Base-by-base conservation (phyloP, 768 basidiomycete species). In the Grammothele lineata region DNA sequence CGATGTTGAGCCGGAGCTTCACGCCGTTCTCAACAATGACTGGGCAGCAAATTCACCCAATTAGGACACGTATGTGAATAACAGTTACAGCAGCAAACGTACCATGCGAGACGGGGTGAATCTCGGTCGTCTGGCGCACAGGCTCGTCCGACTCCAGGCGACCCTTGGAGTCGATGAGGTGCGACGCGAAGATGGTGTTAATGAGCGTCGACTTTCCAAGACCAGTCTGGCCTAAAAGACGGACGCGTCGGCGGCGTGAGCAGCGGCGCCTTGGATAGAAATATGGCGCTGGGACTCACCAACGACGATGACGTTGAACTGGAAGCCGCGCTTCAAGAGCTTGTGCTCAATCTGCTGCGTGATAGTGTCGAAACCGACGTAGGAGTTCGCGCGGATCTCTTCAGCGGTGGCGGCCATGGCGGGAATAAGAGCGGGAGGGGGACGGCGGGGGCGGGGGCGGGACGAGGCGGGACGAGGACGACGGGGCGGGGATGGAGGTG, bases 271-370 rank as follows among this genome's bases (percentile, higher is more conserved):
- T 3, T 37, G n/a, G 39, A 37, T 23, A 35, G 25, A 4, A 35
- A 17, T 18, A 23, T 22, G n/a, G 22, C 40, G 30, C 37, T 37
- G 47, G 39, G 37, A 42, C 86, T 60, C 57, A 94, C 94, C 95
- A 59, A 87, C 95, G 52, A 92, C 87, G 63, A 98, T 97, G 51
- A 96, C 88, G 63, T 97, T 98, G 81, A 98, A 98, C 76, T 97
- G 92, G 78, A 98, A 98, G 51, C 95, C 95, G 54, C 95, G 84
- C 74, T 97, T 97, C 73, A 98, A 80, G 55, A 97, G 86, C 80
- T 97, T 97, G 79, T 94, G 89, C 77, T 99, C 95, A 59, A 97
- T 97, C 71, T 97, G 95, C 62, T 84, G 81, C 49, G 93, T 95
- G 67, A 98, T 96, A 56, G 87, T 84, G 78, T 98, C 94, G 74